These are phyloP conservation scores for Tetradesmus lagerheimii DNA, from an alignment of 139 green algal species.

Conservation along the genomic window DNA sequence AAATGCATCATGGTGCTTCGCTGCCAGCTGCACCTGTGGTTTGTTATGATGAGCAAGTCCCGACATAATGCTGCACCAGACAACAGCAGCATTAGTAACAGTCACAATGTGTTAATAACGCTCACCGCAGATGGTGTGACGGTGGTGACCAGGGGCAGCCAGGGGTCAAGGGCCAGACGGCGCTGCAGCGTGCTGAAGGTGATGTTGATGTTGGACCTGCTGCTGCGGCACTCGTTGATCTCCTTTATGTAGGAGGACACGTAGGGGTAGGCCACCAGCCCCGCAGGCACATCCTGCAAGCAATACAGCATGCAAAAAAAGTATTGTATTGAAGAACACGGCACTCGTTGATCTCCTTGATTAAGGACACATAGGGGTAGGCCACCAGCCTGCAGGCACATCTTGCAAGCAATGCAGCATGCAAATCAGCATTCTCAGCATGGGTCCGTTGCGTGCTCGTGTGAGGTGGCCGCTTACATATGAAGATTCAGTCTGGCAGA, in stretches of 20 bases:
- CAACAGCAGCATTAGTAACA: background rate
- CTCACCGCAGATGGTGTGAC: background rate
- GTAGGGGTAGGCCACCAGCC: background rate
- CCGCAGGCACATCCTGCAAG: background rate
- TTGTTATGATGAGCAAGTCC: too few relatives aligned
- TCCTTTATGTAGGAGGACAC: background rate
- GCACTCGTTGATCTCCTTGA: too few relatives aligned
- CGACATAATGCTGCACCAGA: too few relatives aligned
- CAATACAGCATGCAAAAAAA: background rate
- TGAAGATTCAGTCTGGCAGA: background rate
- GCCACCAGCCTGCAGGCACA: too few relatives aligned
- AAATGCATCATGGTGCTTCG: too few relatives aligned
- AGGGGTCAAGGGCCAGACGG: constrained; percentile 46
- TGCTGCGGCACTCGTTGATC: constrained; percentile 25
- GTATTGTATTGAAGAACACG: too few relatives aligned
- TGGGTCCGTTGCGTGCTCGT: too few relatives aligned
- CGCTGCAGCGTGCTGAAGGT: constrained; percentile 1
- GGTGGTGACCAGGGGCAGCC: constrained; percentile 45
- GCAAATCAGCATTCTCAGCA: too few relatives aligned
- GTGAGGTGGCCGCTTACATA: too few relatives aligned
- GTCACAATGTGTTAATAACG: background rate
- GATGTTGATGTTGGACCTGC: constrained; percentile 1
- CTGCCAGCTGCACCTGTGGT: too few relatives aligned
- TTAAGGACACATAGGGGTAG: too few relatives aligned
- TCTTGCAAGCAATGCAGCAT: too few relatives aligned